Evolutionary conservation across 2,329 filamentous ascomycete genomes (phyloP).

Genomic region (Arthrobotrys musiformis): DNA sequence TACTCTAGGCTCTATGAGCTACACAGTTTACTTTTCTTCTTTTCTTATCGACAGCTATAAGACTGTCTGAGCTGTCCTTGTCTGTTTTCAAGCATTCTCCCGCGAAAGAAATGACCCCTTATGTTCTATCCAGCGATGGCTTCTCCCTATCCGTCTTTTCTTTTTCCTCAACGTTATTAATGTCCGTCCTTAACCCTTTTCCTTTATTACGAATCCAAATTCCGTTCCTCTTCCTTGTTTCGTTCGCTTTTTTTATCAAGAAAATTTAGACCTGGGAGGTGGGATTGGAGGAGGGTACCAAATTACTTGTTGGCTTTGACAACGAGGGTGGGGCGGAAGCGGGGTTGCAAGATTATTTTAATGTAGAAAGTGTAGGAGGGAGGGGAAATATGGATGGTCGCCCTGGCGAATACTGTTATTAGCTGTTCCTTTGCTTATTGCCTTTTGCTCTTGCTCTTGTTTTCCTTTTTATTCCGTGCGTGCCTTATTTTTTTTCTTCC

Average conservation of each 20-base stretch:
- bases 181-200: constrained; percentile 15
- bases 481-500: not conserved
- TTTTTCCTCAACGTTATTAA: constrained; percentile 19
- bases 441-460: not conserved
- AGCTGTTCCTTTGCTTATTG: not conserved
- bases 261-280: constrained; percentile 46
- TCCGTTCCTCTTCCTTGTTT: not conserved
- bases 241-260: constrained; percentile 4
- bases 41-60: constrained; percentile 28
- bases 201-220: constrained; percentile 29
- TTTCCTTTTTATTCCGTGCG: not conserved
- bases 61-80: constrained; percentile 40
- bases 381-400: not conserved
- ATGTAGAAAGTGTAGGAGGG: not conserved
- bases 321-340: not conserved
- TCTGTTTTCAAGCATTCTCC: constrained; percentile 39
- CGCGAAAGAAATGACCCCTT: constrained; percentile 23
- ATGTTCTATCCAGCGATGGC: constrained; percentile 38
- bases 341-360: constrained; percentile 3
- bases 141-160: constrained; percentile 19
- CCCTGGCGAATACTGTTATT: not conserved
- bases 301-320: constrained; percentile 13
- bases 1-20: constrained; percentile 41
- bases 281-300: constrained; percentile 35
- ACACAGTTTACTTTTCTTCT: constrained; percentile 34